phyloP scores from a whole-genome alignment of 1,284 basidiomycete genomes.

The Ceratobasidium sp. region DNA sequence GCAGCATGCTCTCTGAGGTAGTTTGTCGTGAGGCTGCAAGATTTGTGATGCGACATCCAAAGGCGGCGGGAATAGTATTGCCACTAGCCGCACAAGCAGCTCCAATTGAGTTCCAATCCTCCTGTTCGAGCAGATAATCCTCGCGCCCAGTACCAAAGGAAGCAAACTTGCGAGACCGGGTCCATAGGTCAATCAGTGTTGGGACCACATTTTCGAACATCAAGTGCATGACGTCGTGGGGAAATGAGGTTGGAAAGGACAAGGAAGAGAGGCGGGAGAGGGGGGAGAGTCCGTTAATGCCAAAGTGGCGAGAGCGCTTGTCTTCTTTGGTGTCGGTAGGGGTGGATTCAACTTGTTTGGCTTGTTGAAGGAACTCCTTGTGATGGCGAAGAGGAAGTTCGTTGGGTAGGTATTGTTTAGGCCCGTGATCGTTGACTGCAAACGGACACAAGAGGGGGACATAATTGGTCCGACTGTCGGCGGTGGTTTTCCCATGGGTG shows the following conservation, averaged over 20 bases:
- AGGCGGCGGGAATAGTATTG: slow-evolving; percentile 46
- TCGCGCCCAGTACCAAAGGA: slow-evolving; percentile 42
- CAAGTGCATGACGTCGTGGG: slow-evolving; percentile 46
- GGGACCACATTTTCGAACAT: slow-evolving; percentile 44
- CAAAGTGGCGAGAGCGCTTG: background rate
- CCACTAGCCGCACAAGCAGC: slow-evolving; percentile 50
- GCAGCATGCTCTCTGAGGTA: slow-evolving; percentile 54
- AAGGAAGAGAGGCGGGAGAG: slow-evolving; percentile 33
- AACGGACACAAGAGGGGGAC: slow-evolving; percentile 27
- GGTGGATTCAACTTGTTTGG: background rate
- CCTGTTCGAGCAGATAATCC: slow-evolving; percentile 43
- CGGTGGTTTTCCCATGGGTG: background rate
- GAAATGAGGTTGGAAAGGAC: slow-evolving; percentile 42
- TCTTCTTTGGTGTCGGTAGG: slow-evolving; percentile 1
- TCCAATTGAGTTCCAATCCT: slow-evolving; percentile 57
- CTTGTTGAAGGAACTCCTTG: background rate
- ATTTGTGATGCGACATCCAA: slow-evolving; percentile 53
- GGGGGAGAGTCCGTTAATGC: slow-evolving; percentile 38
- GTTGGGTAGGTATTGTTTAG: background rate
- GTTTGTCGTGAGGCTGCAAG: slow-evolving; percentile 55
- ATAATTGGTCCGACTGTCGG: slow-evolving; percentile 8
- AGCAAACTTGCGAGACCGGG: background rate
- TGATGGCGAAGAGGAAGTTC: slow-evolving; percentile 33
- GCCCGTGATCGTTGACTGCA: background rate
- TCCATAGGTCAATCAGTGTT: slow-evolving; percentile 43